phyloP scores from a whole-genome alignment of 164 flowering plant species.

The Protea cynaroides region DNA sequence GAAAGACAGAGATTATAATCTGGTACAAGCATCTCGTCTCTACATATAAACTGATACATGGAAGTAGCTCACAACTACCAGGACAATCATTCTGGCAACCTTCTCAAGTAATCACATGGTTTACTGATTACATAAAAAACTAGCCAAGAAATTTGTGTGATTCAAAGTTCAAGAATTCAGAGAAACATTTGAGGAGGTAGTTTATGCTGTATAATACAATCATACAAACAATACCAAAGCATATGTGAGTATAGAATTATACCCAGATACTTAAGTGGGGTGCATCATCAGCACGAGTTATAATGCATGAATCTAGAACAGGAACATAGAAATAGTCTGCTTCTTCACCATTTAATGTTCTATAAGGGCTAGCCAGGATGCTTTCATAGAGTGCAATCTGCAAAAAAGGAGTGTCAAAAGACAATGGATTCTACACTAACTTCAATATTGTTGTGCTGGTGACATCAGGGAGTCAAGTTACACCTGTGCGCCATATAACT shows the following conservation, averaged over 20 bases:
- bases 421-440: background rate
- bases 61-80: background rate
- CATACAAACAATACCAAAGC: background rate
- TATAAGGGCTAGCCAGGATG: conserved; percentile 70
- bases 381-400: conserved; percentile 95
- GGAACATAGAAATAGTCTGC: conserved; percentile 97
- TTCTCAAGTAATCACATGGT: background rate
- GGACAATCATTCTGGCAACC: background rate
- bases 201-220: background rate
- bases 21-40: background rate
- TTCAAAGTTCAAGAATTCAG: background rate
- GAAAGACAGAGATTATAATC: background rate
- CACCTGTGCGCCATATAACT: conserved; percentile 94
- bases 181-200: background rate
- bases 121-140: background rate
- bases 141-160: background rate
- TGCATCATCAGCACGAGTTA: conserved; percentile 94
- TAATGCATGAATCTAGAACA: conserved; percentile 93
- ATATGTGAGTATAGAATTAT: conserved; percentile 10
- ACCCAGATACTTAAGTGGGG: conserved; percentile 87
- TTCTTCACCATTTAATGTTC: conserved; percentile 88
- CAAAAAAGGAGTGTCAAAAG: conserved; percentile 10
- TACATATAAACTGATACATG: background rate
- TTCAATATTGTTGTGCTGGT: background rate
- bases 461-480: conserved; percentile 7